phyloP scores from a whole-genome alignment of 805 yeast genomes.

The Suhomyces emberorum region DNA sequence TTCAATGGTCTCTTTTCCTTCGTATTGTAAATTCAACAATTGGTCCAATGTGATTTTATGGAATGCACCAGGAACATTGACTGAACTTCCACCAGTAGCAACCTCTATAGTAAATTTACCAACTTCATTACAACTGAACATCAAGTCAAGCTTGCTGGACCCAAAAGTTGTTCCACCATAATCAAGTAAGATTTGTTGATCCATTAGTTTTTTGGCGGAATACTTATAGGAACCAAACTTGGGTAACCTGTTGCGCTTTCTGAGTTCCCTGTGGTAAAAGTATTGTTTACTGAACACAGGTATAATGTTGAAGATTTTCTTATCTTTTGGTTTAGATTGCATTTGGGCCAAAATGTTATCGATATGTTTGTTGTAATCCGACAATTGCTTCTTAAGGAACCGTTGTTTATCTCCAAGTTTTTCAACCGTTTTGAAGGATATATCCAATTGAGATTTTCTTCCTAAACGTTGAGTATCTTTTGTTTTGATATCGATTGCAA shows the following conservation, averaged over 20 bases:
- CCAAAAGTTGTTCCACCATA: conserved; percentile 51
- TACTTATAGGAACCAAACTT: conserved; percentile 76
- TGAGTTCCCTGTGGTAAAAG: conserved; percentile 68
- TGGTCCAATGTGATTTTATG: conserved; percentile 65
- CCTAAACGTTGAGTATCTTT: conserved; percentile 43
- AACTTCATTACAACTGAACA: conserved; percentile 70
- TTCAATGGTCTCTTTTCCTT: conserved; percentile 50
- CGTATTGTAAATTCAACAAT: conserved; percentile 70
- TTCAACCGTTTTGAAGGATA: conserved; percentile 40
- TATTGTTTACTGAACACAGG: conserved; percentile 69
- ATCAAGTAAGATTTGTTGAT: conserved; percentile 63
- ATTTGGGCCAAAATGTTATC: conserved; percentile 41
- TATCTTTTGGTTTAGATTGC: conserved; percentile 45
- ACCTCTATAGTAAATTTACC: conserved; percentile 76
- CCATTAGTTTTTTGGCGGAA: conserved; percentile 70
- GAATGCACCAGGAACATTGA: conserved; percentile 61
- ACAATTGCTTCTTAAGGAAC: conserved; percentile 42
- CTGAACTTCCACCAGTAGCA: conserved; percentile 52
- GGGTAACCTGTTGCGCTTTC: conserved; percentile 63
- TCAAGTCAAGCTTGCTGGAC: conserved; percentile 63
- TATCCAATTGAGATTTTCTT: conserved; percentile 39
- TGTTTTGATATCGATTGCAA: conserved; percentile 72
- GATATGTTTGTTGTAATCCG: conserved; percentile 47
- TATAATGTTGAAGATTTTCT: conserved; percentile 45
- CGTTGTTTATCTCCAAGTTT: conserved; percentile 45